Evolutionary conservation across 169 alveolate species (phyloP), one percentile per base, ranked within the genome.

Genomic region (Eimeria brunetti): DNA sequence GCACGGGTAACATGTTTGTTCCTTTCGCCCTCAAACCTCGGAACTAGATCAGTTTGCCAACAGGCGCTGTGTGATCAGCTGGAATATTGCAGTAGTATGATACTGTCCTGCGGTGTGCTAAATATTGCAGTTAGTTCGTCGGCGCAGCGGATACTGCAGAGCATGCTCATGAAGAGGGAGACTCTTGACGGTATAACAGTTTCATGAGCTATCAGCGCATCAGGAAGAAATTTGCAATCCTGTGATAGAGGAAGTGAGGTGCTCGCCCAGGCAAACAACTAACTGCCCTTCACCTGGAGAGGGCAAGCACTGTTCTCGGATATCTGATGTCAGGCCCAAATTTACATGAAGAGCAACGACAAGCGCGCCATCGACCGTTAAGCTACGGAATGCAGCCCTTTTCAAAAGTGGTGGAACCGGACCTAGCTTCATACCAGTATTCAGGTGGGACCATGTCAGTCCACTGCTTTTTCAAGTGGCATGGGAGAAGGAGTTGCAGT

Each of bases 371-470:
- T 8, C 92, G 92, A 38, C 44, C 92, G 5, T 49, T 86, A 46
- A 62, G 81, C 53, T 86, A 86, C 73, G 92, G 92, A 20, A 60
- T 38, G 83, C 92, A 62, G 53, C 92, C 92, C 60, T 86, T 86
- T 20, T 36, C 92, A 27, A 60, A 9, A 22, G 92, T 62, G 60
- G 11, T 83, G 6, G 51, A 86, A 22, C 92, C 41, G 36, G 92
- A 86, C 51, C 80, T 86, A 58, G 92, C 92, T 33, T 60, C 81
- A 36, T 86, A 60, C 64, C 83, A 86, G 81, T 86, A 86, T 86
- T 58, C 81, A 86, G 64, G 92, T 86, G 92, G 56, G 83, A n/a
- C 30, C 51, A 78, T 24, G 24, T 30, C 53, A 73, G 22, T 14
- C 38, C 51, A 20, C 0, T 20, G 53, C 83, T 38, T 38, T 56